These are phyloP conservation scores for Metschnikowia cubensis DNA, from an alignment of 805 yeast species.

Conservation along the genomic window DNA sequence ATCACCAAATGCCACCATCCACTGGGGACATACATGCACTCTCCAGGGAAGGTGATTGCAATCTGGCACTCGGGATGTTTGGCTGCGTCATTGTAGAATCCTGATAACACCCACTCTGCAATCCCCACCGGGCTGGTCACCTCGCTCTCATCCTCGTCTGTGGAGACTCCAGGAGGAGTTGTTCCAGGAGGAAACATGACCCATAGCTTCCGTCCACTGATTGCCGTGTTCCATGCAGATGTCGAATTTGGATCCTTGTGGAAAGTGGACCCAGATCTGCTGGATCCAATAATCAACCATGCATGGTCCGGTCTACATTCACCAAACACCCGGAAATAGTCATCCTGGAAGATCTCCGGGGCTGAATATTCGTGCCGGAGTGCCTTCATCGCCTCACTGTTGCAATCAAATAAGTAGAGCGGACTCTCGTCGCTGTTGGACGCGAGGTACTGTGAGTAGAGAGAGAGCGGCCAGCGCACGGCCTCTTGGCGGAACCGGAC, in stretches of 20 bases:
- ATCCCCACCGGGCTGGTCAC: slow-evolving; percentile 90
- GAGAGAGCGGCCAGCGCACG: slow-evolving; percentile 68
- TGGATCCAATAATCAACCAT: slow-evolving; percentile 89
- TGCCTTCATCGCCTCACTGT: slow-evolving; percentile 59
- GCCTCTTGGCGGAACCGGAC: slow-evolving; percentile 78
- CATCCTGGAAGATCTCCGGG: slow-evolving; percentile 55
- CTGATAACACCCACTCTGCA: slow-evolving; percentile 86
- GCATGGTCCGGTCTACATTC: slow-evolving; percentile 80
- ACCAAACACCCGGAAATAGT: slow-evolving; percentile 56
- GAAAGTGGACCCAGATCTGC: slow-evolving; percentile 79
- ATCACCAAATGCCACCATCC: slow-evolving; percentile 98
- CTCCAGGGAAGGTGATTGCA: slow-evolving; percentile 76
- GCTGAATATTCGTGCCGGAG: slow-evolving; percentile 49
- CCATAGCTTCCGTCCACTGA: slow-evolving; percentile 80
- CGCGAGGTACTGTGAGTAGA: slow-evolving; percentile 58
- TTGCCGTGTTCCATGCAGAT: slow-evolving; percentile 82
- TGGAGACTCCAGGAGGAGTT: slow-evolving; percentile 82
- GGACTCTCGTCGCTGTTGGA: slow-evolving; percentile 78
- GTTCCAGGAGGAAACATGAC: slow-evolving; percentile 77
- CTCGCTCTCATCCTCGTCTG: slow-evolving; percentile 74
- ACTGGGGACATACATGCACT: slow-evolving; percentile 85
- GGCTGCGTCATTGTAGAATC: slow-evolving; percentile 69
- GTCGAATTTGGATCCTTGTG: slow-evolving; percentile 93
- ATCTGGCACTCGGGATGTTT: slow-evolving; percentile 52
- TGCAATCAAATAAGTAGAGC: slow-evolving; percentile 79